phyloP scores from a whole-genome alignment of 768 basidiomycete genomes.

The Botryobasidium botryosum region DNA sequence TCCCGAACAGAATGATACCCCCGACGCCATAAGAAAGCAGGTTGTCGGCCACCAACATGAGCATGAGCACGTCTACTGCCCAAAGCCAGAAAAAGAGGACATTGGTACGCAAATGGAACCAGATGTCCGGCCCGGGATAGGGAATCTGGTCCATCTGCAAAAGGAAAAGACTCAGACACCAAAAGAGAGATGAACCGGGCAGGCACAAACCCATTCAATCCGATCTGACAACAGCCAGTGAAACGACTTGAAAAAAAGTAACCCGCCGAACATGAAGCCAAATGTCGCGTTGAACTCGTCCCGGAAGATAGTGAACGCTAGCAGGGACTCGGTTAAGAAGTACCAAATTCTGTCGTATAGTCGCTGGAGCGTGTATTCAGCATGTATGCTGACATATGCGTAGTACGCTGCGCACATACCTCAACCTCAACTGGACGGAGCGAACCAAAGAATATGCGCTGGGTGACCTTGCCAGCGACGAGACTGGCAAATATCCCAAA shows the following conservation, averaged over 20 bases:
- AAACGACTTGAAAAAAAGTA: conserved; percentile 91
- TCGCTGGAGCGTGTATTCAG: conserved; percentile 34
- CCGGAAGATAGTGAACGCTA: conserved; percentile 94
- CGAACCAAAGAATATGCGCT: conserved; percentile 81
- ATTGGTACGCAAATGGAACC: conserved; percentile 78
- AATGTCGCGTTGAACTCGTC: conserved; percentile 91
- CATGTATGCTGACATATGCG: too few species aligned
- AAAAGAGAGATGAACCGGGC: neutral
- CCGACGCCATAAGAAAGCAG: conserved; percentile 65
- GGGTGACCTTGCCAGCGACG: conserved; percentile 56
- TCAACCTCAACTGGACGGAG: conserved; percentile 81
- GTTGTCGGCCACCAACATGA: conserved; percentile 63
- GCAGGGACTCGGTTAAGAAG: conserved; percentile 88
- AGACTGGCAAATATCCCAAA: conserved; percentile 69
- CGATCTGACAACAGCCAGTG: conserved; percentile 94
- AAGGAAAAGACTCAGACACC: too few species aligned
- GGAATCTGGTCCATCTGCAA: conserved; percentile 91
- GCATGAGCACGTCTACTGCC: conserved; percentile 57
- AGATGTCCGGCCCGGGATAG: conserved; percentile 60
- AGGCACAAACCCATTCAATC: conserved; percentile 71
- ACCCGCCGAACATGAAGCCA: conserved; percentile 82
- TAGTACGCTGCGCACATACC: conserved; percentile 29
- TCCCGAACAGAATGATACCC: conserved; percentile 88
- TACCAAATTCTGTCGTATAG: conserved; percentile 95
- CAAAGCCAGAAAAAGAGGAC: conserved; percentile 59